Evolutionary conservation across 106 monocot species (phyloP), one percentile per base, ranked within the genome.

Genomic region (Dendrobium nobile): DNA sequence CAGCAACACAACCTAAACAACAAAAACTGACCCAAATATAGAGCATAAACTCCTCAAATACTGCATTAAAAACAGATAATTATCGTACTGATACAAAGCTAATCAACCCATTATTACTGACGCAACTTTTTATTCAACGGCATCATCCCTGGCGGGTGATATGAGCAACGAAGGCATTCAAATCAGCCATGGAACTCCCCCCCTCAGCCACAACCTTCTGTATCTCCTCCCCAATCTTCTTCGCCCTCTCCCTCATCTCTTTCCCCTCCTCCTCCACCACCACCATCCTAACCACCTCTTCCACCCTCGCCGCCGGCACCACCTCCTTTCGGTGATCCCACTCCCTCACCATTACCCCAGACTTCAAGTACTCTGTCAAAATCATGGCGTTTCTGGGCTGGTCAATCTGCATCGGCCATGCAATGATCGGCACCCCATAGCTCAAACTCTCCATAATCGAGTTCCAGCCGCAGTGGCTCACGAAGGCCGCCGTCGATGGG

Each of bases 381-480:
- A 81, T 40, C 9, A 54, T n/a, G 67, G 80, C 80, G 10, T 74
- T 81, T 33, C 80, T 73, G 47, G 80, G 80, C 20, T 81, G 80
- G 27, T 81, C 80, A 7, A 73, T 26, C 33, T 81, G 80, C 72
- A 81, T 74, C 9, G 74, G 74, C 81, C 81, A 81, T 2, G 73
- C 81, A 15, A 81, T 58, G 15, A 81, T 75, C 41, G 82, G 82
- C 17, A 77, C 77, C 0, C 82, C 82, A 17, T 1, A 10, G 11
- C 41, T 67, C 82, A 82, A 31, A 43, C 82, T 82, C 77, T 82
- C 82, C 33, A 82, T 42, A 16, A 24, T 65, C 43, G 93, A 93
- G 77, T 91, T 94, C 93, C 93, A 94, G 2, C 93, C 93, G 17
- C 89, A 89, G 77, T 94, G 93, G 31, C 81, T 94, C 79, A 94